phyloP scores from a whole-genome alignment of 129 eudicot species.

The Heracleum sosnowskyi region DNA sequence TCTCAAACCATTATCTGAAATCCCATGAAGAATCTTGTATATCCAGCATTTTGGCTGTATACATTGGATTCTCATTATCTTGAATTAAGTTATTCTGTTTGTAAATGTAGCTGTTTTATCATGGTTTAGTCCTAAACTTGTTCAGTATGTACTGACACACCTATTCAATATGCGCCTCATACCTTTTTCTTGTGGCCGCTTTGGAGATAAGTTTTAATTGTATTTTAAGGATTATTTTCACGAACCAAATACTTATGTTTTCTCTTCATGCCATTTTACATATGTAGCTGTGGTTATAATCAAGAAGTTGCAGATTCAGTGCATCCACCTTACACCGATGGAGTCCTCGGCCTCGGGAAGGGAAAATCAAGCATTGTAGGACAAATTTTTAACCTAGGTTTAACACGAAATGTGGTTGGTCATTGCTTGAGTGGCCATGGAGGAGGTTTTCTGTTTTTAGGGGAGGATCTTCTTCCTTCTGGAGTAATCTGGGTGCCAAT shows the following conservation, averaged over 20 bases:
- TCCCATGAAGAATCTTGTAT: not conserved
- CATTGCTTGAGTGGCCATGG: conserved; percentile 25
- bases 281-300: conserved; percentile 28
- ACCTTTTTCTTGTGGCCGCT: not conserved
- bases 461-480: conserved; percentile 14
- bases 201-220: not conserved
- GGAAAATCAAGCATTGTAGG: conserved; percentile 20
- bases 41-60: not conserved
- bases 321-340: conserved; percentile 20
- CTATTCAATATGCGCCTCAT: not conserved
- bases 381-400: conserved; percentile 10
- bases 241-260: not conserved
- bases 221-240: not conserved
- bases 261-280: not conserved
- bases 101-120: not conserved
- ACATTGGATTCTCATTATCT: not conserved
- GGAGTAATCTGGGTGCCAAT: not conserved
- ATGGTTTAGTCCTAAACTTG: not conserved
- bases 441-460: conserved; percentile 24
- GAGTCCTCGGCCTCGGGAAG: conserved; percentile 26
- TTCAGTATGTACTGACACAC: not conserved
- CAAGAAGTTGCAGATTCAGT: conserved; percentile 19
- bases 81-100: not conserved
- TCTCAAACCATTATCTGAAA: not conserved
- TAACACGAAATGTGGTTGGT: conserved; percentile 18